Evolutionary conservation across 805 yeast genomes (phyloP), one percentile per base, ranked within the genome.

Genomic region (Candida golubevii): DNA sequence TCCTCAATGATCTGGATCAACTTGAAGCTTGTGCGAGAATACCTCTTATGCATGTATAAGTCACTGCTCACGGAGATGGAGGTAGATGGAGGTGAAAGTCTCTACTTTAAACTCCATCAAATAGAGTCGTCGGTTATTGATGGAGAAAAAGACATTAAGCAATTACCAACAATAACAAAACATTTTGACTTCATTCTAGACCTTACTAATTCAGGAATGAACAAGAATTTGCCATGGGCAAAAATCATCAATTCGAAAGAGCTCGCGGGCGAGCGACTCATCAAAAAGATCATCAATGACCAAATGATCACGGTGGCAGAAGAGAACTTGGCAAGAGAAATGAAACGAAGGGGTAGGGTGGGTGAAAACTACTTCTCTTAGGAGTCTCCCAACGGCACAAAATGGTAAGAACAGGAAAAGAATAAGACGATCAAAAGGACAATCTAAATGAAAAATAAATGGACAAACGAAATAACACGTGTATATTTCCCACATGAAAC

Each of bases 141-240:
- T 7, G 23, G 15, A 11, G 41, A 13, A 13, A 14, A 33, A 23
- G 30, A 13, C 13, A 26, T 2, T 4, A 15, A 15, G 4, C 14
- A 6, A 8, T 12, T 29, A 11, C 32, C 32, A 10, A 18, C 23
- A 5, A 18, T 5, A 18, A 5, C 23, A 18, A 32, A 28, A 26
- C 23, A 18, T 18, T 18, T 3, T 18, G 15, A 15, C n/a, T 31
- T 38, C 11, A 35, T 35, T 4, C 38, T 78, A 4, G 73, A 69
- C 38, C 69, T 81, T 13, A 57, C 70, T 5, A 58, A 64, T 23
- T 76, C 82, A 1, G 83, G 83, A 0, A 75, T 77, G 80, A 60
- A 62, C 31, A 67, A 69, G 46, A 61, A 64, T 29, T 60, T 72
- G n/a, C 67, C 59, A 14, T 78, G 82, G 82, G 80, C 75, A 3